Conservation (phyloP, 1,284 basidiomycete genomes). For the Cystobasidium slooffiae region DNA sequence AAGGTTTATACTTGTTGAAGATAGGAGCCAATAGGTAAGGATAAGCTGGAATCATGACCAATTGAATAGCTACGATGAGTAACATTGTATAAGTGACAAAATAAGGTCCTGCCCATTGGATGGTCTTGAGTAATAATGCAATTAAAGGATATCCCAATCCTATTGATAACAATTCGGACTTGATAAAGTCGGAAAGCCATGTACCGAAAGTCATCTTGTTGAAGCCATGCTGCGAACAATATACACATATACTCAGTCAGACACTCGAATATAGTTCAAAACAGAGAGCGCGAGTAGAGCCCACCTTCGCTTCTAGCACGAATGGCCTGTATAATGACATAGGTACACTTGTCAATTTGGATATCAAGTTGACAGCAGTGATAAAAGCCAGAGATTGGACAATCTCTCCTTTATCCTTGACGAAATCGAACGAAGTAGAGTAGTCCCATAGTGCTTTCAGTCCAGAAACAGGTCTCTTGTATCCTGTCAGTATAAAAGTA, state of each 20-base stretch:
- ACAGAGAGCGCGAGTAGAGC: too few relatives aligned
- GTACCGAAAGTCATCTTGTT: conserved; percentile 38
- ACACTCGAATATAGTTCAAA: too few relatives aligned
- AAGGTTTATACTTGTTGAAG: conserved; percentile 93
- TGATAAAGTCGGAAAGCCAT: conserved; percentile 65
- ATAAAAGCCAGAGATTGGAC: conserved; percentile 80
- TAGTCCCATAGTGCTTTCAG: conserved; percentile 47
- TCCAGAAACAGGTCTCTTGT: conserved; percentile 24
- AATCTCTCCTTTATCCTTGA: conserved; percentile 63
- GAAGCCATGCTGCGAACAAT: conserved; percentile 34
- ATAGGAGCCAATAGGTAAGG: conserved; percentile 85
- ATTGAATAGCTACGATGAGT: conserved; percentile 66
- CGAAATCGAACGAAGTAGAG: conserved; percentile 40
- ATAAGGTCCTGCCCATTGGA: conserved; percentile 78
- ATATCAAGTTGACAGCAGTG: conserved; percentile 66
- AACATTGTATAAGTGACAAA: conserved; percentile 52
- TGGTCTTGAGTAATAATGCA: conserved; percentile 82
- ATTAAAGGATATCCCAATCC: conserved; percentile 86
- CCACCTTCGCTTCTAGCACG: conserved; percentile 90
- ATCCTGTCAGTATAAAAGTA: conserved; percentile 53
- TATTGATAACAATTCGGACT: conserved; percentile 74
- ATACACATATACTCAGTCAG: not conserved
- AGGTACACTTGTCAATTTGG: conserved; percentile 68
- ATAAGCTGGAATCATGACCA: conserved; percentile 60
- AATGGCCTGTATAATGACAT: conserved; percentile 85